Evolutionary conservation across 2,329 filamentous ascomycete species (phyloP).

Genomic region (Penicillium sp.): DNA sequence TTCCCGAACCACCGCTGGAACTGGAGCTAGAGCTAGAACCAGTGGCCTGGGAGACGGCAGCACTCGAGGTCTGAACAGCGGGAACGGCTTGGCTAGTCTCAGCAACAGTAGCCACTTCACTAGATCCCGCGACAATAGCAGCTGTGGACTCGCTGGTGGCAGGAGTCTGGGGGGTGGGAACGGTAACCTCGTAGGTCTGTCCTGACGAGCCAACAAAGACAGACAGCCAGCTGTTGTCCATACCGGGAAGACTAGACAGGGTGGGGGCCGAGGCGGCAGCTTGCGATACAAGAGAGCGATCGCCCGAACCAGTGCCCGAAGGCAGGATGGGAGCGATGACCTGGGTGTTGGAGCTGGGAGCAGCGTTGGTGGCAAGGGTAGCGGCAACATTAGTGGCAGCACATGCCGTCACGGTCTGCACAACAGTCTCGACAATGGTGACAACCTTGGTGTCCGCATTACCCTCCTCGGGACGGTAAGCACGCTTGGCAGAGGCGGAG

Average conservation of each 20-base stretch:
- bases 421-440: slow-evolving; percentile 35
- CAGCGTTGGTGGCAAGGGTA: slow-evolving; percentile 16
- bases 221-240: slow-evolving; percentile 24
- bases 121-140: slow-evolving; percentile 5
- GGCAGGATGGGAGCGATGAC: slow-evolving; percentile 15
- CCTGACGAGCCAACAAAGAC: slow-evolving; percentile 16
- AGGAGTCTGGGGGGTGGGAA: background rate
- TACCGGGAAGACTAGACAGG: slow-evolving; percentile 15
- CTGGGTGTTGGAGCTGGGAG: slow-evolving; percentile 1
- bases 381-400: slow-evolving; percentile 16
- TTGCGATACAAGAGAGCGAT: slow-evolving; percentile 3
- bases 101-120: slow-evolving; percentile 8
- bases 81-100: slow-evolving; percentile 15
- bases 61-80: slow-evolving; percentile 6
- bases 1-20: slow-evolving; percentile 24
- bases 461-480: slow-evolving; percentile 24
- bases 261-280: background rate
- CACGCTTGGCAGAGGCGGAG: slow-evolving; percentile 34
- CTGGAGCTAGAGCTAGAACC: slow-evolving; percentile 14
- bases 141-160: slow-evolving; percentile 16
- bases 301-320: slow-evolving; percentile 8
- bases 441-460: slow-evolving; percentile 32
- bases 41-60: background rate
- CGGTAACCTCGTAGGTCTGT: slow-evolving; percentile 9
- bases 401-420: slow-evolving; percentile 36